Conservation (phyloP, 176 grass and related monocot genomes). For the Carex myosuroides region DNA sequence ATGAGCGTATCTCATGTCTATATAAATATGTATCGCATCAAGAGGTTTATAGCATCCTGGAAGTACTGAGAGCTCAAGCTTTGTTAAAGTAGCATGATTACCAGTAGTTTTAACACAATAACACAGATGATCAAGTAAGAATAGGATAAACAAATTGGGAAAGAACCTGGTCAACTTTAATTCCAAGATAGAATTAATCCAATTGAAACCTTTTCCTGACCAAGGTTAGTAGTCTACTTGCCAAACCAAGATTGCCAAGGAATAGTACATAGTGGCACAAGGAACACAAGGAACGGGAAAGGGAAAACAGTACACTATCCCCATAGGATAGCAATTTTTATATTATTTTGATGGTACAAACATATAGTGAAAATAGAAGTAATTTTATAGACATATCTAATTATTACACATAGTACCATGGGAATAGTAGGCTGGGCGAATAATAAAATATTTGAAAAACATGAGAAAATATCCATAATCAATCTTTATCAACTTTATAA, state of each 20-base stretch:
- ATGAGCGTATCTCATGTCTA: background rate
- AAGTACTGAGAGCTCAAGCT: background rate
- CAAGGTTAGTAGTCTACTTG: background rate
- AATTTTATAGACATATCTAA: background rate
- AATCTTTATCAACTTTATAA: background rate
- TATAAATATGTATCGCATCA: background rate
- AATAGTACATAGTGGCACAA: background rate
- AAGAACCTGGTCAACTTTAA: background rate
- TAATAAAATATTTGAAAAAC: background rate
- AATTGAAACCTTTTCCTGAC: background rate
- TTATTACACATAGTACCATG: background rate
- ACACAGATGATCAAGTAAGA: background rate
- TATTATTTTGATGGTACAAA: background rate
- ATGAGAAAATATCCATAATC: background rate
- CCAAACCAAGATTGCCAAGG: background rate
- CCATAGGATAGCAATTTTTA: background rate
- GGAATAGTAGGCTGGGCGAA: background rate
- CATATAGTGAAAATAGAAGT: background rate
- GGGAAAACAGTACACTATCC: background rate
- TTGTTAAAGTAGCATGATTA: background rate
- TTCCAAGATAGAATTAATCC: background rate
- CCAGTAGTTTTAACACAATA: background rate
- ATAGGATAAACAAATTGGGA: background rate
- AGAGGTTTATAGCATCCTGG: background rate
- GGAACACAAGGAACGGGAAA: background rate